Conservation (phyloP, 2,329 filamentous ascomycete genomes). For the Elsinoe necatrix region DNA sequence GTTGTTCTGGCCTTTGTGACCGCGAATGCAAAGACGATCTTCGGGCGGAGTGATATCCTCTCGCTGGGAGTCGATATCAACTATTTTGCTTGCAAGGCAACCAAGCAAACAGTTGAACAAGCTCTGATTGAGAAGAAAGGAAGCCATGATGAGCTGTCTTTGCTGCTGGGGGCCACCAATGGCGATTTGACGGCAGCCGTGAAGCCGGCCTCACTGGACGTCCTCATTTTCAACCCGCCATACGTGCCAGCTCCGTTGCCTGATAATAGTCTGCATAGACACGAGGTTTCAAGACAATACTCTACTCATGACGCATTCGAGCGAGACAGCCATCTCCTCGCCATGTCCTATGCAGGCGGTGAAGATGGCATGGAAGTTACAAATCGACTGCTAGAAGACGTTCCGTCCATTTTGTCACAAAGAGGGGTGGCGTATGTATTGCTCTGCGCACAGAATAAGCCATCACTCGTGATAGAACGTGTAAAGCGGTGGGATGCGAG, state of each 20-base stretch:
- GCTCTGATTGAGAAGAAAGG: constrained; percentile 34
- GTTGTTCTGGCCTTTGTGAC: constrained; percentile 85
- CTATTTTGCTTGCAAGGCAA: constrained; percentile 69
- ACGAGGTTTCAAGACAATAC: constrained; percentile 15
- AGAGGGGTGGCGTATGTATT: constrained; percentile 81
- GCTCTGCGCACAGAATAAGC: constrained; percentile 83
- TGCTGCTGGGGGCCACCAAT: constrained; percentile 58
- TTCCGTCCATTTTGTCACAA: constrained; percentile 55
- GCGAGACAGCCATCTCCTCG: constrained; percentile 72
- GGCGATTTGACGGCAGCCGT: constrained; percentile 62
- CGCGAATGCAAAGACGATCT: constrained; percentile 63
- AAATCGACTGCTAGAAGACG: constrained; percentile 60
- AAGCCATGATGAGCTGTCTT: not conserved
- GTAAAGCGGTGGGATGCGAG: constrained; percentile 49
- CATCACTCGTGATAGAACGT: constrained; percentile 59
- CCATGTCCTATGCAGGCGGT: constrained; percentile 83
- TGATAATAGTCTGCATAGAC: constrained; percentile 34
- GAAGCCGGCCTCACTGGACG: constrained; percentile 55
- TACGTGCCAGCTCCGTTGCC: constrained; percentile 60
- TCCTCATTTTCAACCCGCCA: constrained; percentile 92
- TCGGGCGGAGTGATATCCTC: constrained; percentile 62
- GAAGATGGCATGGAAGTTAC: constrained; percentile 91
- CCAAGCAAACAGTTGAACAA: constrained; percentile 55
- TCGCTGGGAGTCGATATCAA: constrained; percentile 80
- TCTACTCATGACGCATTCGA: constrained; percentile 47